Evolutionary conservation across 2,329 filamentous ascomycete species (phyloP).

Genomic region (Aureobasidium uvarum): DNA sequence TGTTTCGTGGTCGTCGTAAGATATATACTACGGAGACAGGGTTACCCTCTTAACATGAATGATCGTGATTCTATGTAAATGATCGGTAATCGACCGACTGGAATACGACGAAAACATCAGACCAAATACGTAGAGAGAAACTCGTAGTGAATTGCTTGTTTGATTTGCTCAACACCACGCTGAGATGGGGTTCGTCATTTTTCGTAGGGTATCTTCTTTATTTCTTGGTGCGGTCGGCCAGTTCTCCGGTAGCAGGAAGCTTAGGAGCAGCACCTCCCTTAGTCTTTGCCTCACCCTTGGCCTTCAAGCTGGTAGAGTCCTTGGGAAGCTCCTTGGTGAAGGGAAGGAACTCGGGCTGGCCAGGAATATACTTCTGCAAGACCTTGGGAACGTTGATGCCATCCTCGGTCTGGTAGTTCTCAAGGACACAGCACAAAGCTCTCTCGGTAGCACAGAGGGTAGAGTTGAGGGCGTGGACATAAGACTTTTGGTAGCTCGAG

Average conservation of each 20-base stretch:
- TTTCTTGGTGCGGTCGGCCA: constrained; percentile 30
- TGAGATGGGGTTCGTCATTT: neutral
- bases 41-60: neutral
- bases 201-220: constrained; percentile 22
- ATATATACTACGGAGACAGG: neutral
- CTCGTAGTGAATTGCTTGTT: neutral
- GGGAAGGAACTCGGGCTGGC: constrained; percentile 82
- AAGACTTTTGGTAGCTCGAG: constrained; percentile 73
- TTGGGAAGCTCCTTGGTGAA: constrained; percentile 84
- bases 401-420: constrained; percentile 94
- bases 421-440: constrained; percentile 88
- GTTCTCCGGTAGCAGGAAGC: constrained; percentile 29
- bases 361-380: constrained; percentile 85
- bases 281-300: constrained; percentile 41
- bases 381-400: constrained; percentile 78
- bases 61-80: neutral
- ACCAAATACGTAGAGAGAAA: neutral
- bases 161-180: constrained; percentile 1
- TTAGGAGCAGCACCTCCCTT: constrained; percentile 34
- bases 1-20: neutral
- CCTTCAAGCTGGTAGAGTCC: constrained; percentile 63
- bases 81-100: neutral
- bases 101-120: neutral
- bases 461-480: constrained; percentile 89
- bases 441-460: constrained; percentile 88